Conservation (phyloP, 176 grass and related monocot genomes). For the Rhipidocladum racemiflorum region DNA sequence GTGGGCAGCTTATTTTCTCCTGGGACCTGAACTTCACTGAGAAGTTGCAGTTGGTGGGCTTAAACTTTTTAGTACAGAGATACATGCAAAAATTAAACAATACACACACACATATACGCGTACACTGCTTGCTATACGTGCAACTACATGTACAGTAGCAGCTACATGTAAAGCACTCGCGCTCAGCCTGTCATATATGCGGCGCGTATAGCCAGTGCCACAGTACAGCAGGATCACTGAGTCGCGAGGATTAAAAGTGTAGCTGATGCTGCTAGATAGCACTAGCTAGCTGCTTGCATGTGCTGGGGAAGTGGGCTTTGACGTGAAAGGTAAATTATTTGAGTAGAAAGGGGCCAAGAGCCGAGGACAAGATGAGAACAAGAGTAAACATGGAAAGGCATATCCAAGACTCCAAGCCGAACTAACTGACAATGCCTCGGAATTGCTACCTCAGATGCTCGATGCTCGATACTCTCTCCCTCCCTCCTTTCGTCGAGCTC, state of each 20-base stretch:
- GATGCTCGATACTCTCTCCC: not conserved
- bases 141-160: not conserved
- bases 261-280: not conserved
- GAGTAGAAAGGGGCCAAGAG: not conserved
- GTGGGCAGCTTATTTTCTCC: not conserved
- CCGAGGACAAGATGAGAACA: not conserved
- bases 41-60: not conserved
- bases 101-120: too few relatives aligned
- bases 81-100: not conserved
- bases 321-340: constrained; percentile 32
- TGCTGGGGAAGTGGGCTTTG: constrained; percentile 2
- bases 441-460: not conserved
- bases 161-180: not conserved
- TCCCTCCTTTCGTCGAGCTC: too few relatives aligned
- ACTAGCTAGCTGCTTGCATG: not conserved
- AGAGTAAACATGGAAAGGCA: not conserved
- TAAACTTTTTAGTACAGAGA: not conserved
- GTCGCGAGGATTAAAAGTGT: not conserved
- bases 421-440: constrained; percentile 3
- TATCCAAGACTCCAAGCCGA: not conserved
- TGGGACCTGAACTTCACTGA: not conserved
- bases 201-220: not conserved
- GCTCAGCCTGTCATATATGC: not conserved
- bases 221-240: not conserved
- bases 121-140: too few relatives aligned